Conservation (phyloP, 805 yeast genomes). For the Saturnispora silvae region DNA sequence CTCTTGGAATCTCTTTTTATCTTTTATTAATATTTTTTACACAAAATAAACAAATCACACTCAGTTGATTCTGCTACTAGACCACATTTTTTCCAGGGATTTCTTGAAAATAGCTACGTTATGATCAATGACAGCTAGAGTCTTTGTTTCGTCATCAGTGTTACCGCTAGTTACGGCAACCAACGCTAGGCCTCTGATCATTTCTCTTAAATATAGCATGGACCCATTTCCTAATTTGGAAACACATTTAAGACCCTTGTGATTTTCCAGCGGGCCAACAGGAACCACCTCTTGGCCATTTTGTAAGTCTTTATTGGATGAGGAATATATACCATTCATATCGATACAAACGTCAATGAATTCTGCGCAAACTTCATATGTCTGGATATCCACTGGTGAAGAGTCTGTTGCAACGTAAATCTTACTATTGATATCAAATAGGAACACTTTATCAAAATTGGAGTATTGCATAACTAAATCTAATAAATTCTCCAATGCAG, state of each 20-base stretch:
- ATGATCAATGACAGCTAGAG: slow-evolving; percentile 69
- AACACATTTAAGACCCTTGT: slow-evolving; percentile 38
- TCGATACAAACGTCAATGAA: slow-evolving; percentile 92
- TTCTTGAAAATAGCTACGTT: slow-evolving; percentile 74
- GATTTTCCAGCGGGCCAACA: too few relatives aligned
- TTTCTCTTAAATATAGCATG: slow-evolving; percentile 74
- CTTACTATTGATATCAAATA: slow-evolving; percentile 86
- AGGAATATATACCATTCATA: slow-evolving; percentile 60
- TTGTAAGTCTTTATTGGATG: slow-evolving; percentile 5
- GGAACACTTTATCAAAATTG: slow-evolving; percentile 83
- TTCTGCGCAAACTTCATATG: slow-evolving; percentile 94
- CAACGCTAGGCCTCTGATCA: slow-evolving; percentile 87
- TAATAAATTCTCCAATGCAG: slow-evolving; percentile 77
- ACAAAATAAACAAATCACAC: slow-evolving; percentile 5
- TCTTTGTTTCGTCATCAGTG: slow-evolving; percentile 33
- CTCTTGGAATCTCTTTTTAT: too few relatives aligned
- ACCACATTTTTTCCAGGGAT: slow-evolving; percentile 67
- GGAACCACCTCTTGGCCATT: background rate
- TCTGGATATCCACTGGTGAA: slow-evolving; percentile 88
- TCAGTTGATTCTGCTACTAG: slow-evolving; percentile 27
- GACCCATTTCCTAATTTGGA: slow-evolving; percentile 76
- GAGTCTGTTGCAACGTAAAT: slow-evolving; percentile 95
- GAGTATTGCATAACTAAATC: slow-evolving; percentile 84
- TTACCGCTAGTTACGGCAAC: slow-evolving; percentile 76
- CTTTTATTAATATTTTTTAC: too few relatives aligned